phyloP scores from a whole-genome alignment of 2,329 filamentous ascomycete species.

The Pezicula neosporulosa region DNA sequence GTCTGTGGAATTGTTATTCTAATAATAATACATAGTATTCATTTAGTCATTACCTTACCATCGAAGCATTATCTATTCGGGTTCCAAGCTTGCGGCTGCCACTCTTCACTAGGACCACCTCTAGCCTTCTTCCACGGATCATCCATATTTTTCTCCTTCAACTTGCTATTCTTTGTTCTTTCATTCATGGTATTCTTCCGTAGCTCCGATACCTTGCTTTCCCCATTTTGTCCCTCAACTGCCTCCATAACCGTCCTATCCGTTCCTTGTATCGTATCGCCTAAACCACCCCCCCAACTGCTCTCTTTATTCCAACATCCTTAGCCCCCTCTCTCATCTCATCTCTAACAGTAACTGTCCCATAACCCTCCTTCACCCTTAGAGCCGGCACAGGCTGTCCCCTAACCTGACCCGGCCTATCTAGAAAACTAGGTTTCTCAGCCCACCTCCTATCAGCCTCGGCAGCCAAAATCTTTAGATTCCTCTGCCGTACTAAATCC shows the following conservation, averaged over 20 bases:
- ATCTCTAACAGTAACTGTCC: slow-evolving; percentile 2
- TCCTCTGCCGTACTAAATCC: slow-evolving; percentile 49
- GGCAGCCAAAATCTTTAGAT: slow-evolving; percentile 53
- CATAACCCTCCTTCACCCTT: slow-evolving; percentile 13
- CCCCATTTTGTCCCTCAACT: background rate
- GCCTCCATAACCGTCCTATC: background rate
- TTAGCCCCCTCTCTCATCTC: background rate
- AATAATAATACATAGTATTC: no score
- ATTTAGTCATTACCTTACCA: no score
- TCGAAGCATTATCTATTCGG: no score
- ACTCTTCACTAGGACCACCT: slow-evolving; percentile 52
- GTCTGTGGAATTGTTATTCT: no score
- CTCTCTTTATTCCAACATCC: background rate
- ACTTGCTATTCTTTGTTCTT: background rate
- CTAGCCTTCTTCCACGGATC: slow-evolving; percentile 57
- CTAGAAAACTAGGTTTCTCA: slow-evolving; percentile 50
- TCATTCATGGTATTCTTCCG: slow-evolving; percentile 4
- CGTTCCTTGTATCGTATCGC: background rate
- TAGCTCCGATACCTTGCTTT: slow-evolving; percentile 1
- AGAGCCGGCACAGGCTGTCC: slow-evolving; percentile 27
- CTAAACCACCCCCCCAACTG: background rate
- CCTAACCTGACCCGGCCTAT: slow-evolving; percentile 28
- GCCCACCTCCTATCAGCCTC: slow-evolving; percentile 63
- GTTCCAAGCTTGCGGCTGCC: slow-evolving; percentile 53
- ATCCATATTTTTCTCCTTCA: slow-evolving; percentile 15